phyloP scores from a whole-genome alignment of 2,329 filamentous ascomycete genomes.

The Ambrosiella cleistominuta region DNA sequence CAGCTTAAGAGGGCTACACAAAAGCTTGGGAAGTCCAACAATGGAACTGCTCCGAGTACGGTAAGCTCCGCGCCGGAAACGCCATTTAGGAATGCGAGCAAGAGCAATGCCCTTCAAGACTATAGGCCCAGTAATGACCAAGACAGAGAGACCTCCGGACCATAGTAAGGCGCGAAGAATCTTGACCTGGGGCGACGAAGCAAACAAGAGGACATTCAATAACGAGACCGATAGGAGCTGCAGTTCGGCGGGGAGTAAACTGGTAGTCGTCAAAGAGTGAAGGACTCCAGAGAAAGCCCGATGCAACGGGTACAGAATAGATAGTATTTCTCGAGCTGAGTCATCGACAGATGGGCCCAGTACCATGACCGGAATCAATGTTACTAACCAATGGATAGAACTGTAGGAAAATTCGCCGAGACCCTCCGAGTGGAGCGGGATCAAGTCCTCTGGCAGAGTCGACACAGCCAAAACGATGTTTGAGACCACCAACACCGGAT shows the following conservation, averaged over 20 bases:
- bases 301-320: slow-evolving; percentile 59
- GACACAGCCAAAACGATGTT: slow-evolving; percentile 71
- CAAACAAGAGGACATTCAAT: slow-evolving; percentile 63
- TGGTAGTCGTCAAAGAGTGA: slow-evolving; percentile 71
- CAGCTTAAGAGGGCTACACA: slow-evolving; percentile 6
- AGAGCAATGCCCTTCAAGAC: slow-evolving; percentile 72
- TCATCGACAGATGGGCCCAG: neutral
- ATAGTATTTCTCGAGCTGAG: slow-evolving; percentile 1
- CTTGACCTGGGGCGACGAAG: slow-evolving; percentile 62
- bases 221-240: slow-evolving; percentile 71
- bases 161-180: slow-evolving; percentile 76
- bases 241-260: slow-evolving; percentile 69
- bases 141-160: slow-evolving; percentile 60
- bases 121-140: slow-evolving; percentile 55
- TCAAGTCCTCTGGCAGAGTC: slow-evolving; percentile 53
- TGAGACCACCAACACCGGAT: slow-evolving; percentile 45
- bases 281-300: slow-evolving; percentile 57
- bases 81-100: slow-evolving; percentile 80
- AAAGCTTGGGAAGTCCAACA: slow-evolving; percentile 1
- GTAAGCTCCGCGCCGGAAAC: slow-evolving; percentile 46
- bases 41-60: neutral
- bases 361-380: slow-evolving; percentile 40
- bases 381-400: slow-evolving; percentile 60
- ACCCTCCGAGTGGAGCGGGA: slow-evolving; percentile 34
- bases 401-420: neutral